Evolutionary conservation across 352 stramenopile genomes (phyloP).

Genomic region (Globisporangium barbulae): DNA sequence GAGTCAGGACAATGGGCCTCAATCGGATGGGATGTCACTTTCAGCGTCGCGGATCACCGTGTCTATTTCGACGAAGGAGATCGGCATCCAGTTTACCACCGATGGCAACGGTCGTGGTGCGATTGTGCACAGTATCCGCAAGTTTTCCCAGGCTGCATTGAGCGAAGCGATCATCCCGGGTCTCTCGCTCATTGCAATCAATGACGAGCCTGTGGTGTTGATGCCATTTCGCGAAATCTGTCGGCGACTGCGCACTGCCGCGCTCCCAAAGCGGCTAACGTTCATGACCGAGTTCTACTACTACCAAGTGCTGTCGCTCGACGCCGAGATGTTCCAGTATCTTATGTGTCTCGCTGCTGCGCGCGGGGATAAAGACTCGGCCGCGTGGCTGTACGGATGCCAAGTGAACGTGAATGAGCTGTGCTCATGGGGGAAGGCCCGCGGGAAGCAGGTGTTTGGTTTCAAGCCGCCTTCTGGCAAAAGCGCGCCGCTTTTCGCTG

Average conservation of each 20-base stretch:
- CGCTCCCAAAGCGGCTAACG: conserved; percentile 74
- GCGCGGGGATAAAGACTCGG: conserved; percentile 69
- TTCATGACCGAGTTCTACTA: conserved; percentile 87
- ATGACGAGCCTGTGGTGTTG: conserved; percentile 74
- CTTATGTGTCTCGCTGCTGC: conserved; percentile 64
- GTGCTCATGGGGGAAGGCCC: conserved; percentile 66
- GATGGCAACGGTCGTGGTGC: conserved; percentile 75
- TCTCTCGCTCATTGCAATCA: conserved; percentile 78
- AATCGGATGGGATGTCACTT: conserved; percentile 42
- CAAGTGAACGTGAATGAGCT: conserved; percentile 61
- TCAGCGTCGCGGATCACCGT: conserved; percentile 61
- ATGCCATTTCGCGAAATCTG: conserved; percentile 83
- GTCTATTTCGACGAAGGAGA: conserved; percentile 77
- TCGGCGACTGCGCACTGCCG: conserved; percentile 48
- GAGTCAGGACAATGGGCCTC: conserved; percentile 26
- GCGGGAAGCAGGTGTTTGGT: conserved; percentile 68
- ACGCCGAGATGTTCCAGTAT: conserved; percentile 80
- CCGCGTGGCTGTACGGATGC: conserved; percentile 47
- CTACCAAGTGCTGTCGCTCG: conserved; percentile 74
- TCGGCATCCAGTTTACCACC: conserved; percentile 82
- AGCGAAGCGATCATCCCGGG: conserved; percentile 66
- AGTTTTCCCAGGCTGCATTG: conserved; percentile 76
- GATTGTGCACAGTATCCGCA: conserved; percentile 72
- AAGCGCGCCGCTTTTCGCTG: conserved; percentile 60
- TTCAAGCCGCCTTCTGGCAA: conserved; percentile 58